These are phyloP conservation scores for Scheffersomyces lignicola DNA, from an alignment of 1,139 yeast genomes.

Conservation along the genomic window DNA sequence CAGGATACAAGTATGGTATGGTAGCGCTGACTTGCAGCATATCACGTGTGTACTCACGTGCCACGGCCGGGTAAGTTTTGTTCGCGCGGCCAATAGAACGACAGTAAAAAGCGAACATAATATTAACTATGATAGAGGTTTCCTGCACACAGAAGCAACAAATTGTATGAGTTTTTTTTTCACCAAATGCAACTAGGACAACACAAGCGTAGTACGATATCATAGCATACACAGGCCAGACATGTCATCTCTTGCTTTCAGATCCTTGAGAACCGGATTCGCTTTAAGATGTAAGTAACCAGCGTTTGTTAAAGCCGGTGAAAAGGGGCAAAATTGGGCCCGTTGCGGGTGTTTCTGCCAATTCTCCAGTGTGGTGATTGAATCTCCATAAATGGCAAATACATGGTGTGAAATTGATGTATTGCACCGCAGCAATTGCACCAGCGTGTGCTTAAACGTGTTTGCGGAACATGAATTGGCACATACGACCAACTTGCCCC, in stretches of 20 bases:
- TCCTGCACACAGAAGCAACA: slow-evolving; percentile 1
- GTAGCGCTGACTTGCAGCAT: neutral
- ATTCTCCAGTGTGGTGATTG: too few species aligned
- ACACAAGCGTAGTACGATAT: slow-evolving; percentile 3
- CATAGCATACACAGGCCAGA: slow-evolving; percentile 9
- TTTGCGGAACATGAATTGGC: too few species aligned
- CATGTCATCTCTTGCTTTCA: slow-evolving; percentile 50
- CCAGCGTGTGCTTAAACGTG: too few species aligned
- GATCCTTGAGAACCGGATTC: slow-evolving; percentile 54
- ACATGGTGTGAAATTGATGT: too few species aligned
- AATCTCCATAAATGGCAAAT: too few species aligned
- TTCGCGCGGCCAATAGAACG: slow-evolving; percentile 22
- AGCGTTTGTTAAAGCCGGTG: too few species aligned
- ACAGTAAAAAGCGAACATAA: slow-evolving; percentile 14
- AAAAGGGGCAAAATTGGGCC: too few species aligned
- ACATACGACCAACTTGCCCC: too few species aligned
- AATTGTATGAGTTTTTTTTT: slow-evolving; percentile 4
- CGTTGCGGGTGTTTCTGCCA: too few species aligned
- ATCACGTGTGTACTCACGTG: slow-evolving; percentile 2
- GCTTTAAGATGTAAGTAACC: slow-evolving; percentile 40
- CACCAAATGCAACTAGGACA: slow-evolving; percentile 8
- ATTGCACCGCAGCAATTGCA: too few species aligned
- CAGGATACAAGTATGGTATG: neutral
- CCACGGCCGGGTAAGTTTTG: slow-evolving; percentile 5
- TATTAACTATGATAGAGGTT: neutral